These are phyloP conservation scores for Ogataea trehaloabstinens DNA, from an alignment of 805 yeast species.

Conservation along the genomic window DNA sequence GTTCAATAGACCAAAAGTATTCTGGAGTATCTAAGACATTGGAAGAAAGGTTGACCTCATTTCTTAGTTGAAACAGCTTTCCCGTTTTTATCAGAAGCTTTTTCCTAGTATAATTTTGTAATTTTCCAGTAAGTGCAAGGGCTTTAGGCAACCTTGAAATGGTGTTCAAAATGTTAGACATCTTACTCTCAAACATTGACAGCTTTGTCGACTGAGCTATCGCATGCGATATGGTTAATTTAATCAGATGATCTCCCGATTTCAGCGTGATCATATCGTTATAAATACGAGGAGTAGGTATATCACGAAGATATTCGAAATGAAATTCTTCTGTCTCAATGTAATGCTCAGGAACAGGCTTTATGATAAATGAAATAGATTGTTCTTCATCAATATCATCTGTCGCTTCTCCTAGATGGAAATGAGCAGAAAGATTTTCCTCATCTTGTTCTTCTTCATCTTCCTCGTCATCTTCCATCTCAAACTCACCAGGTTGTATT, in stretches of 20 bases:
- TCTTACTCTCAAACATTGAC: slow-evolving; percentile 86
- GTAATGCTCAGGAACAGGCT: slow-evolving; percentile 82
- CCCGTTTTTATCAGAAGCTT: slow-evolving; percentile 89
- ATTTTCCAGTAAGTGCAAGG: slow-evolving; percentile 82
- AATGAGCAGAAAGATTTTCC: neutral
- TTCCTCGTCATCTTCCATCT: slow-evolving; percentile 37
- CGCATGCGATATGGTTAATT: slow-evolving; percentile 91
- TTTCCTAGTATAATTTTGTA: slow-evolving; percentile 75
- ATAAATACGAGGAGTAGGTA: slow-evolving; percentile 63
- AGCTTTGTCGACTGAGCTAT: slow-evolving; percentile 94
- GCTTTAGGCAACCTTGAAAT: slow-evolving; percentile 89
- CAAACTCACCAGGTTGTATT: slow-evolving; percentile 40
- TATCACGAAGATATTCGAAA: slow-evolving; percentile 57
- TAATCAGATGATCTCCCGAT: slow-evolving; percentile 89
- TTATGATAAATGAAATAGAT: slow-evolving; percentile 48
- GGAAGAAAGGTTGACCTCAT: slow-evolving; percentile 89
- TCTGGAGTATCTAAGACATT: slow-evolving; percentile 94
- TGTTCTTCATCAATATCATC: slow-evolving; percentile 9
- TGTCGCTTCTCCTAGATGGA: slow-evolving; percentile 1
- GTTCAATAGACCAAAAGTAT: slow-evolving; percentile 94
- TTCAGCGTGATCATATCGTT: slow-evolving; percentile 92
- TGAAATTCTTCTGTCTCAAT: slow-evolving; percentile 90
- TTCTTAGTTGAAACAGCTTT: slow-evolving; percentile 81
- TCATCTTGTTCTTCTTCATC: slow-evolving; percentile 33
- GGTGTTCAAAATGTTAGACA: slow-evolving; percentile 78